phyloP scores from a whole-genome alignment of 805 yeast genomes.

The Hanseniaspora jakobsenii region DNA sequence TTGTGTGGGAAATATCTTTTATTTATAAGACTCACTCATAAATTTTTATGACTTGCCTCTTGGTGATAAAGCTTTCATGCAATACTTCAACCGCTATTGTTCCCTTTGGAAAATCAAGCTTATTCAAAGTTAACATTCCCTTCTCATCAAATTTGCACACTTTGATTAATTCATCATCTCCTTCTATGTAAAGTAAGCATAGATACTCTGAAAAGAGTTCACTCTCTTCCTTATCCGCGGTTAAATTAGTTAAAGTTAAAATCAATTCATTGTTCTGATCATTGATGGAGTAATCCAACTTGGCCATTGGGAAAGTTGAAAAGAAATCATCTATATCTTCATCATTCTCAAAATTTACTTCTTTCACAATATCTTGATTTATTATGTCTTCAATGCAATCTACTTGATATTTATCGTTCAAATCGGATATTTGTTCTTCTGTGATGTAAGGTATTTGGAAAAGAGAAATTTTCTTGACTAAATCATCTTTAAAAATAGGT shows the following conservation, averaged over 20 bases:
- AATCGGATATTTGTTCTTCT: constrained; percentile 22
- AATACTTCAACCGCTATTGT: constrained; percentile 3
- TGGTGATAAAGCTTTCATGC: constrained; percentile 10
- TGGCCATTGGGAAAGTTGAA: constrained; percentile 46
- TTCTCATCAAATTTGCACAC: background rate
- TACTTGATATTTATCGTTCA: constrained; percentile 31
- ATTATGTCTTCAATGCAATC: constrained; percentile 23
- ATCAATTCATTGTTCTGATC: constrained; percentile 11
- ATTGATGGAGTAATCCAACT: constrained; percentile 26
- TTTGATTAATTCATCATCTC: constrained; percentile 2
- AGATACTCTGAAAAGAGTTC: constrained; percentile 4
- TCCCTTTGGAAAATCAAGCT: background rate
- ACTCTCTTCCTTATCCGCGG: background rate
- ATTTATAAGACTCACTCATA: background rate
- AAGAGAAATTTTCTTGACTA: background rate
- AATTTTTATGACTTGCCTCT: constrained; percentile 8
- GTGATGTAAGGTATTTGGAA: constrained; percentile 12
- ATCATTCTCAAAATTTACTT: constrained; percentile 68
- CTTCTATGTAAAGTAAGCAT: constrained; percentile 2
- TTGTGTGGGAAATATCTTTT: background rate
- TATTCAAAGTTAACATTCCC: background rate
- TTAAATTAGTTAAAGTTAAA: background rate
- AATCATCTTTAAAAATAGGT: background rate
- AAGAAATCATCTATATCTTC: constrained; percentile 51
- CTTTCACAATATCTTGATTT: background rate